Percentiles rank a stretch among this genome's conserved stretches.
Conservation (phyloP, 2,329 filamentous ascomycete species). For the Aphanocladium album region DNA sequence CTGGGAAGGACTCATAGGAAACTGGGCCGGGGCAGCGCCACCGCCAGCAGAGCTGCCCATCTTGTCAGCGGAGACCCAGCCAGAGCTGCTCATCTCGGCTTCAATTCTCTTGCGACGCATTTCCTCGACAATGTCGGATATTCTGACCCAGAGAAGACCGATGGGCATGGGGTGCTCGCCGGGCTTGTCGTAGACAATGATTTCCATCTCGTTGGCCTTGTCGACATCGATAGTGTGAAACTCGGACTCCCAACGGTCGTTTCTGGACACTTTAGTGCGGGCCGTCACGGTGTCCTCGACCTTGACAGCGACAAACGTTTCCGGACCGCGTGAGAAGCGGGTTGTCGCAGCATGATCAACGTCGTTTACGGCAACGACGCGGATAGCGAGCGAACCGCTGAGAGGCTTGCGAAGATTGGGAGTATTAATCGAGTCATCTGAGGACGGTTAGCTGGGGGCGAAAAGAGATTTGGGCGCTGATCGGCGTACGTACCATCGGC, state of each 20-base stretch:
- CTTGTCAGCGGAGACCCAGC: constrained; percentile 95
- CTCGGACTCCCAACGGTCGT: constrained; percentile 88
- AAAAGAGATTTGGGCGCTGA: background rate
- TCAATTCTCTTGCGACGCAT: constrained; percentile 97
- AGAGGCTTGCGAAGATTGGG: constrained; percentile 95
- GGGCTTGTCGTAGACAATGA: constrained; percentile 95
- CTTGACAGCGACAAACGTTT: constrained; percentile 94
- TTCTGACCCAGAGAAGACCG: constrained; percentile 90
- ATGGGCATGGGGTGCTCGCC: constrained; percentile 88
- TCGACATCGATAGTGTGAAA: constrained; percentile 89
- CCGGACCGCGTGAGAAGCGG: constrained; percentile 81
- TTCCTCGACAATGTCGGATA: constrained; percentile 96
- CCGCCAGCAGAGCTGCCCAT: constrained; percentile 59
- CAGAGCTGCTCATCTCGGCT: constrained; percentile 86
- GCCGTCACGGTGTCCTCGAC: constrained; percentile 92
- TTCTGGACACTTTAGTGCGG: constrained; percentile 77
- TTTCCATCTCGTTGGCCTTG: constrained; percentile 96
- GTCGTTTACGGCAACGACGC: constrained; percentile 83
- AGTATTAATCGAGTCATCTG: constrained; percentile 94
- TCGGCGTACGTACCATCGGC: constrained; percentile 63
- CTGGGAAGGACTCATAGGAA: constrained; percentile 50
- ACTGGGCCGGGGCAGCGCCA: constrained; percentile 48
- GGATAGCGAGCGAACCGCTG: constrained; percentile 81
- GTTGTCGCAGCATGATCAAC: constrained; percentile 87
- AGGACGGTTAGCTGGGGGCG: constrained; percentile 24